A percentile compares a stretch with the other conserved stretches of the same genome.
Conservation (phyloP, 164 flowering plant species). For the Vitis amurensis region DNA sequence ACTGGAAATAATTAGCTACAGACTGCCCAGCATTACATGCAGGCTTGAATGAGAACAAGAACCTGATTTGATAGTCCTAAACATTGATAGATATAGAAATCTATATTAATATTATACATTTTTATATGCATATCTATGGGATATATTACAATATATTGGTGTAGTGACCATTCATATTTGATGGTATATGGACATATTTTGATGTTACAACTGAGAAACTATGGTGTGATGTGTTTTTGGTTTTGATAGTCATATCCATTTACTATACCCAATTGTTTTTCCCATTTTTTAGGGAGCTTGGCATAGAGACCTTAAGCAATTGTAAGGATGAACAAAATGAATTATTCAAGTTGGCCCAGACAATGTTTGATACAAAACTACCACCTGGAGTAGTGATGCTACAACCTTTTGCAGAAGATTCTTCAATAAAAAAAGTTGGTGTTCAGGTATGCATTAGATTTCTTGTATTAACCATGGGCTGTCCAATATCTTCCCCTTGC, state of each 20-base stretch:
- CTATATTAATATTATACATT: too few relatives aligned
- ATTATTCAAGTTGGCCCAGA: constrained; percentile 68
- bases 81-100: background rate
- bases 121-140: too few relatives aligned
- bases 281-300: constrained; percentile 65
- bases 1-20: background rate
- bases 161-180: too few relatives aligned
- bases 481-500: background rate
- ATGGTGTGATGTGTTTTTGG: background rate
- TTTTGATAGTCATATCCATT: background rate
- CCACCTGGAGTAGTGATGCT: constrained; percentile 82
- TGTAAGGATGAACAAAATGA: constrained; percentile 66
- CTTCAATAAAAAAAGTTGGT: constrained; percentile 73
- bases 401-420: constrained; percentile 88
- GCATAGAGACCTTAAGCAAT: constrained; percentile 59
- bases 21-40: background rate
- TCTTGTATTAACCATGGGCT: background rate
- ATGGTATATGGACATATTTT: too few relatives aligned
- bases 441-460: constrained; percentile 52
- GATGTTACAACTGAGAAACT: too few relatives aligned
- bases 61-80: background rate
- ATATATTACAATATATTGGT: too few relatives aligned
- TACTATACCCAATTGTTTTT: background rate
- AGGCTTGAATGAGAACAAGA: background rate
- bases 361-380: constrained; percentile 90